Evolutionary conservation across 306 rosid genomes (phyloP).

Genomic region (Prunus salicina): DNA sequence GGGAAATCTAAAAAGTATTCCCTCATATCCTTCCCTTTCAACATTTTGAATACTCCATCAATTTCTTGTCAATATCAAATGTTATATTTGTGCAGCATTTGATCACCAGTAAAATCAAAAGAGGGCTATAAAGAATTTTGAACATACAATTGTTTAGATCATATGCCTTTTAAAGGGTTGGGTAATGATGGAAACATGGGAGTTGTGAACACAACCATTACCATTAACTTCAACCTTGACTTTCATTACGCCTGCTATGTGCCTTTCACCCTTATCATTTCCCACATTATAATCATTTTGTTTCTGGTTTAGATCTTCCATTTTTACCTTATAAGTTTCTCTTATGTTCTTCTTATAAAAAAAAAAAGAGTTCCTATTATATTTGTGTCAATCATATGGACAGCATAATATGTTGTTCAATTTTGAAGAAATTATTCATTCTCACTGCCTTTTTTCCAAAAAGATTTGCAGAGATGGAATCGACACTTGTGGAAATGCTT

Average conservation of each 20-base stretch:
- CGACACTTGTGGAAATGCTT: slow-evolving; percentile 73
- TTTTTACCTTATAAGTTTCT: background rate
- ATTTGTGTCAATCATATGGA: slow-evolving; percentile 34
- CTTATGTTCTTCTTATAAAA: background rate
- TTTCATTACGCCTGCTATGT: background rate
- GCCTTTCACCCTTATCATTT: background rate
- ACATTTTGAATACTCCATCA: slow-evolving; percentile 26
- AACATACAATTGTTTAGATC: too few relatives aligned
- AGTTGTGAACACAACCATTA: too few relatives aligned
- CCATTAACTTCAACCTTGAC: background rate
- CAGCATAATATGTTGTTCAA: slow-evolving; percentile 10
- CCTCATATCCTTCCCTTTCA: slow-evolving; percentile 19
- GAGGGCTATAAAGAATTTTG: background rate
- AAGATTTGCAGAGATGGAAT: slow-evolving; percentile 93
- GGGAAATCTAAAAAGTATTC: slow-evolving; percentile 84
- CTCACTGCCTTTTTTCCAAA: slow-evolving; percentile 12
- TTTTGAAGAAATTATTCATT: slow-evolving; percentile 23
- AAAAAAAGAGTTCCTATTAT: background rate
- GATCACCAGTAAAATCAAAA: background rate
- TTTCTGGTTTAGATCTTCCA: background rate
- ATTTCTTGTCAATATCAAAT: slow-evolving; percentile 28
- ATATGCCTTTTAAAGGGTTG: background rate
- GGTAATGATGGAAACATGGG: background rate
- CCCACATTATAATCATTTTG: background rate
- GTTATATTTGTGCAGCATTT: slow-evolving; percentile 11